Percentiles rank a stretch among this genome's conserved stretches.
Conservation (phyloP, 495 filamentous ascomycete species). For the Parathielavia appendiculata region DNA sequence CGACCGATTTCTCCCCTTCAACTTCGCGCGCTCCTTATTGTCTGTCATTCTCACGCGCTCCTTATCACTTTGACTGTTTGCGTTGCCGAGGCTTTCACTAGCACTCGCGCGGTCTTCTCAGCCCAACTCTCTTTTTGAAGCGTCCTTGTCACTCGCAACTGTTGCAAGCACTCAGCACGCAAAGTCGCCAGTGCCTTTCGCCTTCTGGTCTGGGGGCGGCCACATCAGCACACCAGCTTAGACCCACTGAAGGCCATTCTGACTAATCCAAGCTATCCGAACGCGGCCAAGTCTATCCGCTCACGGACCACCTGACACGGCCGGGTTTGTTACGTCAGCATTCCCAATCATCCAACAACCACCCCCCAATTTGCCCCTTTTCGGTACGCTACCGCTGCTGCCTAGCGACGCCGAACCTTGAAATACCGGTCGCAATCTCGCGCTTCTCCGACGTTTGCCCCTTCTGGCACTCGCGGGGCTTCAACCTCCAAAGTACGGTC, state of each 20-base stretch:
- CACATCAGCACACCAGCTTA: slow-evolving; percentile 23
- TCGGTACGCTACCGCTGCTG: slow-evolving; percentile 19
- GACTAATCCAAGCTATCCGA: slow-evolving; percentile 14
- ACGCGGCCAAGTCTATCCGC: slow-evolving; percentile 12
- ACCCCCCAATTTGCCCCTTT: slow-evolving; percentile 27
- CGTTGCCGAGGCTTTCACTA: slow-evolving; percentile 36
- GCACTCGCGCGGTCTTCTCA: slow-evolving; percentile 32
- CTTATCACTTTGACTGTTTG: slow-evolving; percentile 14
- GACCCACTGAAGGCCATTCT: slow-evolving; percentile 2
- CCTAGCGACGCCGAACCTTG: slow-evolving; percentile 21
- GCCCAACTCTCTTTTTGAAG: slow-evolving; percentile 5
- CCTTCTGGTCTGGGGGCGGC: slow-evolving; percentile 22
- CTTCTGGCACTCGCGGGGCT: slow-evolving; percentile 19
- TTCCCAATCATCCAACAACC: slow-evolving; percentile 16
- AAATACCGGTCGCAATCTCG: slow-evolving; percentile 11
- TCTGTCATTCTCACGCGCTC: slow-evolving; percentile 13
- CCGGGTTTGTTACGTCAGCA: slow-evolving; percentile 39
- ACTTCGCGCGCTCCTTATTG: slow-evolving; percentile 21
- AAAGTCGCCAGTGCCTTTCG: slow-evolving; percentile 26
- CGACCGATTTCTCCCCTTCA: slow-evolving; percentile 17
- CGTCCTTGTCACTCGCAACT: slow-evolving; percentile 13
- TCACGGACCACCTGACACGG: slow-evolving; percentile 27
- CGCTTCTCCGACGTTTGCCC: slow-evolving; percentile 20
- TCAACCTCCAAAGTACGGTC: not conserved
- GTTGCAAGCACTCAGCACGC: slow-evolving; percentile 1